Evolutionary conservation across 495 filamentous ascomycete species (phyloP).

Genomic region (Xylaria bambusicola): DNA sequence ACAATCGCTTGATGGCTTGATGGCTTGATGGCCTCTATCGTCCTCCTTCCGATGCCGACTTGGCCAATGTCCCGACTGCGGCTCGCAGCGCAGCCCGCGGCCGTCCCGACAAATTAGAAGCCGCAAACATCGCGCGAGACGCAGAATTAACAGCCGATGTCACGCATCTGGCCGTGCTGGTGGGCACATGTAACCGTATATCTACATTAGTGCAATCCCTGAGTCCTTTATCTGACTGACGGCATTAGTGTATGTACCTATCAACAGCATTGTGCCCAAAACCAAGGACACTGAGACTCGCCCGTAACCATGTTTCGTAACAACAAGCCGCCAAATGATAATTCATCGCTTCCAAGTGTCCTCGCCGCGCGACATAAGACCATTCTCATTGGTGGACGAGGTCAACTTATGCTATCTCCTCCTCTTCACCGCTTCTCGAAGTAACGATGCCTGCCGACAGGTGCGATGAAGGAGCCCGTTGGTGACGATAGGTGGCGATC

Average conservation of each 20-base stretch:
- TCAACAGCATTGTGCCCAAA: not conserved
- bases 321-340: conserved; percentile 1
- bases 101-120: not conserved
- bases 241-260: no score
- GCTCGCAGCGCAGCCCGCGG: not conserved
- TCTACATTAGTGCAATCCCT: not conserved
- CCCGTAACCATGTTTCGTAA: conserved; percentile 8
- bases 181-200: not conserved
- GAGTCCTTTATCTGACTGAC: conserved; percentile 8
- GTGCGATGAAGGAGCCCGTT: not conserved
- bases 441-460: not conserved
- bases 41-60: not conserved
- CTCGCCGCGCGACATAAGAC: conserved; percentile 1
- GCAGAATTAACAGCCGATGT: not conserved
- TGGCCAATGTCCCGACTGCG: no score
- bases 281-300: not conserved
- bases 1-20: not conserved
- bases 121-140: not conserved
- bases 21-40: not conserved
- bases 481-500: not conserved
- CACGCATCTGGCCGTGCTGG: not conserved
- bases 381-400: not conserved
- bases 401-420: not conserved
- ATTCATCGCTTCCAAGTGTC: not conserved
- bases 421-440: conserved; percentile 3